Conservation (phyloP, 164 flowering plant genomes). For the Nelumbo lutea region DNA sequence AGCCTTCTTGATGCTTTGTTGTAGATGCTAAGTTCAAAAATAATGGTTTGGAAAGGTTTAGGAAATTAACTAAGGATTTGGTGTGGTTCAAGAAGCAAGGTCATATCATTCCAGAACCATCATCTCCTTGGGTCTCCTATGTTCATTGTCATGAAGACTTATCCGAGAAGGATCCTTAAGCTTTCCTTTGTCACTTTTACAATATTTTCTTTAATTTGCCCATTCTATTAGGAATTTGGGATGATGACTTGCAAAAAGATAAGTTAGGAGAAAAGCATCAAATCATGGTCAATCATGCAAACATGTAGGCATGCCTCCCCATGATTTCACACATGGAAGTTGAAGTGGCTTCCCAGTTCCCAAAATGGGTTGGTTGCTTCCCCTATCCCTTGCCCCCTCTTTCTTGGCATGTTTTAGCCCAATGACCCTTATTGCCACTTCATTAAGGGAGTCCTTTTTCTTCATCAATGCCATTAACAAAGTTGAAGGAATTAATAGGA, state of each 20-base stretch:
- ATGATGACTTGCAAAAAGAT: conserved; percentile 96
- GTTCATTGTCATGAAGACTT: conserved; percentile 60
- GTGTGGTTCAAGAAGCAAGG: conserved; percentile 94
- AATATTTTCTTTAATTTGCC: conserved; percentile 89
- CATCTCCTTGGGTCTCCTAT: conserved; percentile 69
- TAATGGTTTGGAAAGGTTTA: conserved; percentile 91
- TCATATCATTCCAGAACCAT: conserved; percentile 82
- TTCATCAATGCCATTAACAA: too few relatives aligned
- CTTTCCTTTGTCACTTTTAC: conserved; percentile 94
- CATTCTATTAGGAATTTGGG: conserved; percentile 96
- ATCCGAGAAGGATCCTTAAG: conserved; percentile 84
- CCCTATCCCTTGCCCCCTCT: too few relatives aligned
- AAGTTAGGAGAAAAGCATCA: too few relatives aligned
- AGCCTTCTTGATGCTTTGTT: conserved; percentile 10
- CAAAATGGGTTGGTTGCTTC: too few relatives aligned
- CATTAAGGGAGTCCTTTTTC: too few relatives aligned
- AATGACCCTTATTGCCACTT: too few relatives aligned
- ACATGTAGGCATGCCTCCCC: too few relatives aligned
- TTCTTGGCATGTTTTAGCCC: too few relatives aligned
- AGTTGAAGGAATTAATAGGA: too few relatives aligned
- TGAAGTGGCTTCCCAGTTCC: too few relatives aligned
- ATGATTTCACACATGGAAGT: too few relatives aligned
- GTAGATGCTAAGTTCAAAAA: conserved; percentile 86
- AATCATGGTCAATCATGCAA: too few relatives aligned
- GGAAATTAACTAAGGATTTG: conserved; percentile 70